These are phyloP conservation scores for Liquidambar formosana DNA, from an alignment of 164 flowering plant species.

Conservation along the genomic window DNA sequence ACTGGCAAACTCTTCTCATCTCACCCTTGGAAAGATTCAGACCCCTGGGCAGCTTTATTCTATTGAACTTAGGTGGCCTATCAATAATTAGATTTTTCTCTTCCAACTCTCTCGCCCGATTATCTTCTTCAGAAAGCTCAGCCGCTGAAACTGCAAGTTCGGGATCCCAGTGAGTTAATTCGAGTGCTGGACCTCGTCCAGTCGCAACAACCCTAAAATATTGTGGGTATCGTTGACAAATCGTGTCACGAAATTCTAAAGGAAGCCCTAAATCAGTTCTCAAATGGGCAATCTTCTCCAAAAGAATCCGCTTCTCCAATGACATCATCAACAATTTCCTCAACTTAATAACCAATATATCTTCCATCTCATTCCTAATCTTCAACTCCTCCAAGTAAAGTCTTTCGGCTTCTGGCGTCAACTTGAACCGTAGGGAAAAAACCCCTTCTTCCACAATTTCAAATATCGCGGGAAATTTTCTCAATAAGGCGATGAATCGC, in stretches of 20 bases:
- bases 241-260: slow-evolving; percentile 69
- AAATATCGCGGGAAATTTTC: slow-evolving; percentile 77
- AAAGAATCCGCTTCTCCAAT: slow-evolving; percentile 68
- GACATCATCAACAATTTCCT: slow-evolving; percentile 98
- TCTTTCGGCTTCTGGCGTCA: slow-evolving; percentile 87
- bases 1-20: slow-evolving; percentile 62
- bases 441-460: slow-evolving; percentile 93
- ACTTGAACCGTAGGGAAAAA: slow-evolving; percentile 55
- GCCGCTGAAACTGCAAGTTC: slow-evolving; percentile 88
- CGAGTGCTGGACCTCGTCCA: slow-evolving; percentile 74
- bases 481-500: slow-evolving; percentile 73
- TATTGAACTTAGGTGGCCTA: slow-evolving; percentile 77
- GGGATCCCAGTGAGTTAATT: slow-evolving; percentile 93
- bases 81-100: slow-evolving; percentile 82
- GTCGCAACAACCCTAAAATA: slow-evolving; percentile 78
- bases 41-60: slow-evolving; percentile 84
- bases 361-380: slow-evolving; percentile 82
- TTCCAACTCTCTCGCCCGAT: slow-evolving; percentile 48
- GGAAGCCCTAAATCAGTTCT: slow-evolving; percentile 86
- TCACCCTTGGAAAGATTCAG: slow-evolving; percentile 78
- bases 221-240: slow-evolving; percentile 82
- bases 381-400: slow-evolving; percentile 82
- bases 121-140: slow-evolving; percentile 72
- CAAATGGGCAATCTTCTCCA: slow-evolving; percentile 86
- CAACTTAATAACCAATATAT: slow-evolving; percentile 60